Conservation (phyloP, 73 alveolate genomes). For the Effrenium voratum region DNA sequence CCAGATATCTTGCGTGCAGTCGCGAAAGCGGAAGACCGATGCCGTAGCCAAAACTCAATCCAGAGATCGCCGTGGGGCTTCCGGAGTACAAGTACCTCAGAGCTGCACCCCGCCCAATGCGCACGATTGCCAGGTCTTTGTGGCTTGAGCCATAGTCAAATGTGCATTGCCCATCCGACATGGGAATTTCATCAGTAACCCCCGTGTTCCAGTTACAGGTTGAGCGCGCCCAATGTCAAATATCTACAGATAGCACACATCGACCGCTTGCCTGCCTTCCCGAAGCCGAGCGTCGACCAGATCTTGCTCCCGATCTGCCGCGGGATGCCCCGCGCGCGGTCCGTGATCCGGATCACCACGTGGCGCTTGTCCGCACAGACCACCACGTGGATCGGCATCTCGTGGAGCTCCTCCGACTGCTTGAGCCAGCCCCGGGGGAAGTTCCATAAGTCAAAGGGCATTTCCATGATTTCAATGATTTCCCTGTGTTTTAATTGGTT, state of each 20-base stretch:
- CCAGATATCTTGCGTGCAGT: conserved; percentile 67
- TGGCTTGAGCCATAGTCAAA: too few species aligned
- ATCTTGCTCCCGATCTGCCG: conserved; percentile 61
- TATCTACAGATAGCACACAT: too few species aligned
- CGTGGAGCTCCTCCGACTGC: neutral
- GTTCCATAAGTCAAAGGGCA: neutral
- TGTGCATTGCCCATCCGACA: too few species aligned
- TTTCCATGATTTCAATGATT: neutral
- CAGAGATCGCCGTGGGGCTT: conserved; percentile 88
- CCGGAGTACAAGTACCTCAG: conserved; percentile 74
- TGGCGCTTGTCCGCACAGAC: conserved; percentile 85
- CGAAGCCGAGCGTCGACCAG: conserved; percentile 49
- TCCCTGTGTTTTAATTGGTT: neutral
- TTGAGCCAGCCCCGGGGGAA: neutral
- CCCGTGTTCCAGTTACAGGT: too few species aligned
- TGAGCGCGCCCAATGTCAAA: too few species aligned
- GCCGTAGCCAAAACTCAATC: conserved; percentile 82
- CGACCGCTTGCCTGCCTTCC: too few species aligned
- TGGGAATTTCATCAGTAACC: too few species aligned
- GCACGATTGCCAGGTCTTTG: too few species aligned
- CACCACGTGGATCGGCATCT: conserved; percentile 69
- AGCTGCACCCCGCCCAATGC: too few species aligned
- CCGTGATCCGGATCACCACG: conserved; percentile 81
- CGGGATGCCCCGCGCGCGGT: conserved; percentile 75
- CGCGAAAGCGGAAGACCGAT: conserved; percentile 61